Conservation (phyloP, 192 early-diverging fungal genomes). For the Spizellomyces sp. region DNA sequence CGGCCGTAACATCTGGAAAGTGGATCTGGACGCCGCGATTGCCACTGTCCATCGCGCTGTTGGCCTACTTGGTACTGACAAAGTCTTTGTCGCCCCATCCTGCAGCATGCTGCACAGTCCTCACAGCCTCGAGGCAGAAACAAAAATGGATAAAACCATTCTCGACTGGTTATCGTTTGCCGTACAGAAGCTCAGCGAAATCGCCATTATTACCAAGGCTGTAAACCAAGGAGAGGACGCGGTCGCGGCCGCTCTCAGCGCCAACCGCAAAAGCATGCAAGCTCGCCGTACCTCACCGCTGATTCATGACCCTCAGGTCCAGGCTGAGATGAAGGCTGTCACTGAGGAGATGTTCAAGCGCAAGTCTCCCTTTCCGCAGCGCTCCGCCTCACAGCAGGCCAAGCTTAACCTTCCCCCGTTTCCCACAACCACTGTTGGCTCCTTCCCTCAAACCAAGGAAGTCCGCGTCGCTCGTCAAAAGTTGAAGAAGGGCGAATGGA, state of each 20-base stretch:
- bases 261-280: conserved; percentile 61
- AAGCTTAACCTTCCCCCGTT: conserved; percentile 85
- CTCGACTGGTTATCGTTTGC: conserved; percentile 93
- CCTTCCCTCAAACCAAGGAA: conserved; percentile 98
- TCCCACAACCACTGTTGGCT: conserved; percentile 97
- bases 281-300: conserved; percentile 75
- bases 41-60: conserved; percentile 68
- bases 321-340: conserved; percentile 58
- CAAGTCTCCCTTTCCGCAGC: conserved; percentile 69
- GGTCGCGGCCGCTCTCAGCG: conserved; percentile 69
- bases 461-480: conserved; percentile 90
- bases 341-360: conserved; percentile 74
- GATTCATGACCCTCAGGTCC: conserved; percentile 81
- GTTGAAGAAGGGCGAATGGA: conserved; percentile 81
- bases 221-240: conserved; percentile 52
- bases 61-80: conserved; percentile 64
- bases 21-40: conserved; percentile 77
- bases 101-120: conserved; percentile 94
- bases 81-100: conserved; percentile 84
- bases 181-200: conserved; percentile 88
- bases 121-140: conserved; percentile 79
- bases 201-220: conserved; percentile 68
- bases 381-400: conserved; percentile 71
- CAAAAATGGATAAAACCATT: conserved; percentile 72
- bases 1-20: conserved; percentile 98